Conservation (phyloP, 176 grass and related monocot species). For the Rhynchospora pubera region DNA sequence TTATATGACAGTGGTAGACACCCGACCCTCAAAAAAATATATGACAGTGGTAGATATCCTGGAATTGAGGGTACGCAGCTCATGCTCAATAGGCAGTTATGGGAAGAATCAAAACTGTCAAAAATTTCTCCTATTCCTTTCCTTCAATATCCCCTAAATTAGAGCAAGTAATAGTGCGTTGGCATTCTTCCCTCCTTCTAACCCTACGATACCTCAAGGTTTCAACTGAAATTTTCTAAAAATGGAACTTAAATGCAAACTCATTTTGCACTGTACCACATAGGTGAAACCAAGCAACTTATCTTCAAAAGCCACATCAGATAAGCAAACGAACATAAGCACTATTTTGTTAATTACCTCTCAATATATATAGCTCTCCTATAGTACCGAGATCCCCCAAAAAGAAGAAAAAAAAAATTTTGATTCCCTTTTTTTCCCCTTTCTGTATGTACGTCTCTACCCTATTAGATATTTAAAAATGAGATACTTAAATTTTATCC, state of each 20-base stretch:
- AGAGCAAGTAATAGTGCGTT: neutral
- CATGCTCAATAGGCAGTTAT: neutral
- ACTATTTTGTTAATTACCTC: constrained; percentile 4
- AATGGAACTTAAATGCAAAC: constrained; percentile 10
- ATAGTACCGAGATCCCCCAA: neutral
- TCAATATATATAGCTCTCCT: constrained; percentile 11
- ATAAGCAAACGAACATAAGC: constrained; percentile 1
- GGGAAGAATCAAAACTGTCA: neutral
- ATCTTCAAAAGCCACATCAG: constrained; percentile 1
- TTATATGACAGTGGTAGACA: too few relatives aligned
- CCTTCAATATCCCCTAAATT: constrained; percentile 3
- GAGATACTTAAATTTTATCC: constrained; percentile 32
- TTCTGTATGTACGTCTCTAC: constrained; percentile 9
- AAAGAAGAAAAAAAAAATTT: constrained; percentile 3
- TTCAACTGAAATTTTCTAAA: constrained; percentile 5
- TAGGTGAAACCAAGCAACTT: constrained; percentile 31
- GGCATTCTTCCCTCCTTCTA: neutral
- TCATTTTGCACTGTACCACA: constrained; percentile 17
- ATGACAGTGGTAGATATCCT: too few relatives aligned
- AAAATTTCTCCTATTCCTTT: neutral
- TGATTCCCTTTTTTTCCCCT: neutral
- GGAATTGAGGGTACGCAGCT: neutral
- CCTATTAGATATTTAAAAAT: constrained; percentile 1
- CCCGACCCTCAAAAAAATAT: too few relatives aligned
- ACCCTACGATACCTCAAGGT: neutral